Evolutionary conservation across 169 alveolate species (phyloP), one percentile per base, ranked within the genome.

Genomic region (Plasmodium inui): DNA sequence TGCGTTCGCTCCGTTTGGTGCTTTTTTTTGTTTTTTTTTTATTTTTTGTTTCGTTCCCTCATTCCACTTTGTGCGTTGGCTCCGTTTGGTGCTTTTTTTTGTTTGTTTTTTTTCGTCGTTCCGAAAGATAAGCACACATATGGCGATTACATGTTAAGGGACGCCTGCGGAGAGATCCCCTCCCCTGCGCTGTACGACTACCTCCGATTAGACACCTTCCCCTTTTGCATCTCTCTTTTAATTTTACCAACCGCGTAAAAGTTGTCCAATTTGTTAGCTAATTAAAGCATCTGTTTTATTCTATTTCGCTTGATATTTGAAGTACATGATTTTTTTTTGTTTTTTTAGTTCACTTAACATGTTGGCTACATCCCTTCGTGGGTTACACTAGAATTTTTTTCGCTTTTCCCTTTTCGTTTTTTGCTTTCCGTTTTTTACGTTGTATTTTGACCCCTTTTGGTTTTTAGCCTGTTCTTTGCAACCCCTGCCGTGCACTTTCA

Each of bases 41-140:
- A n/a, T n/a, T n/a, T n/a, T n/a, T 1, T n/a, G 4, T 71, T 71
- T 8, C 22, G 50, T 46, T 34, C 37, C 9, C 22, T 17, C n/a
- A 44, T 79, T 39, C 28, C 12, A 3, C 12, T 39, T 44, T 39
- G 6, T 14, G 14, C 10, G 19, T 79, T 1, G 8, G 44, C 26
- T 79, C 55, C 37, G 44, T 44, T 81, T 50, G 14, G 37, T 81
- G 26, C n/a, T 9, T 53, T 55, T 81, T 26, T 82, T 82, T 82
- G 26, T 22, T 57, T 57, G 37, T 83, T 57, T 61, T n/a, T 61
- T 10, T 50, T 17, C 22, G 61, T 50, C 61, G 61, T 17, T 12
- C 61, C 3, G 61, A 12, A 50, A 4, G 61, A 22, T 17, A 41
- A 2, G 10, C 57, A 46, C 5, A 12, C 57, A 9, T 19, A 14